Evolutionary conservation across 2,329 filamentous ascomycete genomes (phyloP).

Genomic region (Magnaporthiopsis poae): DNA sequence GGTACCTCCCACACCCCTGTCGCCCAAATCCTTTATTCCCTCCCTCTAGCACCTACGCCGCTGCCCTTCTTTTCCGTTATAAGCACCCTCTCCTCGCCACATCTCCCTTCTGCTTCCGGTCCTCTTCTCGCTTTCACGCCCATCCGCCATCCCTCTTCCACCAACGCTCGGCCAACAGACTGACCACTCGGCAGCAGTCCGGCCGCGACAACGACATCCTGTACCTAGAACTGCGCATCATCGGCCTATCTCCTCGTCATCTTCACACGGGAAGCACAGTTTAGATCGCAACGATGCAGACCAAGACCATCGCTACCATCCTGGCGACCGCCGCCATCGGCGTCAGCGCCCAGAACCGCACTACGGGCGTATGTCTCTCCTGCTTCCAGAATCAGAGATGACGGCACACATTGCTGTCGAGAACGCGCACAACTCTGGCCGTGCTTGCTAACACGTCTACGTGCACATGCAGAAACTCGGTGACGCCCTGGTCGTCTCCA

Average conservation of each 20-base stretch:
- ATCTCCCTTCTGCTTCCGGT: not conserved
- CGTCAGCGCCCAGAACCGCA: constrained; percentile 5
- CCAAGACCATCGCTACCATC: constrained; percentile 3
- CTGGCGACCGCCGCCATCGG: constrained; percentile 5
- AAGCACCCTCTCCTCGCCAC: constrained; percentile 4
- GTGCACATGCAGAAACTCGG: constrained; percentile 10
- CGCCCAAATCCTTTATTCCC: constrained; percentile 1
- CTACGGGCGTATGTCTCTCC: constrained; percentile 4
- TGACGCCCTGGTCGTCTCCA: constrained; percentile 24
- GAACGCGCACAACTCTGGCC: not conserved
- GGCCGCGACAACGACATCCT: not conserved
- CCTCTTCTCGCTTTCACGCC: not conserved
- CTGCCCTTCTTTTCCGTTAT: constrained; percentile 5
- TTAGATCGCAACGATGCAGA: constrained; percentile 7
- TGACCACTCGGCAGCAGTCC: not conserved
- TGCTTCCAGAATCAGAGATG: not conserved
- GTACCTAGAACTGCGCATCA: not conserved
- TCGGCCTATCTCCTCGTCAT: not conserved
- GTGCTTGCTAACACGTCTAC: not conserved
- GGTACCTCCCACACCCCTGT: not conserved
- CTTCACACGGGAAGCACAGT: not conserved
- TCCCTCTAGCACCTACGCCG: not conserved
- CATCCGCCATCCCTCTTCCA: not conserved
- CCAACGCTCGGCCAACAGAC: not conserved
- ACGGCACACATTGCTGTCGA: not conserved